Evolutionary conservation across 352 stramenopile genomes (phyloP), one percentile per base, ranked within the genome.

Genomic region (Phytophthora pisi): DNA sequence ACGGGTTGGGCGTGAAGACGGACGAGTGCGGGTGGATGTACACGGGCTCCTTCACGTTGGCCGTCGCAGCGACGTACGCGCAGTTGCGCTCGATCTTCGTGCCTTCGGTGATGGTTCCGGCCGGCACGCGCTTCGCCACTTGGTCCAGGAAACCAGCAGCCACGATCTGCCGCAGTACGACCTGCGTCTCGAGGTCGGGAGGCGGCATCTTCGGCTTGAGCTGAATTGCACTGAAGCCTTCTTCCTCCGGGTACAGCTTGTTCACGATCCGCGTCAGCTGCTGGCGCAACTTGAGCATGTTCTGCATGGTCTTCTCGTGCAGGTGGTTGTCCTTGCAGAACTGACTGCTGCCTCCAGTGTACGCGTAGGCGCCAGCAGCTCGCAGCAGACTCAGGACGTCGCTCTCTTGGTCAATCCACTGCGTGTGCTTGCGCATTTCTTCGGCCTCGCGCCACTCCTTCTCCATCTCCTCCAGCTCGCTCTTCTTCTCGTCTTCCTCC

Each of bases 231-330:
- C 54, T 18, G 46, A 86, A 86, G 5, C 61, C 64, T 0, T 84
- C 63, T n/a, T 79, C 72, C 28, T 82, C 71, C 1, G 51, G 54
- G 55, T 88, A 92, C 50, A 92, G 57, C 34, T 79, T 72, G 67
- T 94, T 95, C 15, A 94, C 84, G 65, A 95, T 95, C 1, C 80
- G 79, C 24, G 88, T 95, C 57, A 95, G 74, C 66, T 95, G 88
- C 36, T 92, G 81, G 1, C 88, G 78, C n/a, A 95, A 67, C 69
- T 95, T 89, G 47, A 94, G 75, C 86, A 92, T 94, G 64, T 95
- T 84, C 61, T 94, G 84, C 88, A 95, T 95, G 4, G 82, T 93
- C 72, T 95, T 95, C 59, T 93, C 88, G 52, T 95, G 88, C 46
- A 95, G 55, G 34, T 92, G 78, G 47, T 95, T 93, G 23, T 90